Base-by-base conservation (phyloP, 2,329 filamentous ascomycete species). In the Chaetomium globosum region DNA sequence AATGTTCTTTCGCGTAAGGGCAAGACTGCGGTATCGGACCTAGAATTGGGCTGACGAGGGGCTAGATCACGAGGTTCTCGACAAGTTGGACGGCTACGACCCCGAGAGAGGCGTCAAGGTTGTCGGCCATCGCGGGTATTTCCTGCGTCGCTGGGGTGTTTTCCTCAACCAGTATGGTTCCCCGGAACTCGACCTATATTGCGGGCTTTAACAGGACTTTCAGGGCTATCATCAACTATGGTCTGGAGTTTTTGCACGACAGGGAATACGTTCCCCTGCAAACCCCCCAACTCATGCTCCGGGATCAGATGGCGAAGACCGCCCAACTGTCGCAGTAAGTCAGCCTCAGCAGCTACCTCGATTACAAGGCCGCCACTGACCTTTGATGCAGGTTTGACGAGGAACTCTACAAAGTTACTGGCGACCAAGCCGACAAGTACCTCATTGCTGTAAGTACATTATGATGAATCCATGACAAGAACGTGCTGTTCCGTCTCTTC, bases 251-350 rank as follows among this genome's bases (percentile, higher is more conserved):
- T 77, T 87, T 98, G 63, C 87, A 87, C 77, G 83, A 86, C 73
- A 90, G 89, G 77, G 93, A 90, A 64, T 96, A 93, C 79, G 92
- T 85, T 33, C 89, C 91, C 8, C 87, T 94, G 70, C 91, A 95
- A 75, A 90, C 94, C 1, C 93, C 93, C 1, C 93, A 92, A 75
- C 96, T 99, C 82, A 97, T 98, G 91, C 85, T 94, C 68, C 91
- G 91, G 78, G 91, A 96, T 59, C 89, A 92, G 77, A 99, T 99
- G 95, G 93, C 91, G 67, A 98, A 98, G 83, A 99, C 95, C 0
- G 95, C 95, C 2, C 95, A 99, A 80, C 87, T 99, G 30, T 93
- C 95, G 71, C 91, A 97, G 74, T 70, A 58, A 30, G 68, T 49
- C n/a, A 16, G 6, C 23, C 23, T 49, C 19, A 2, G 13, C 46